Conservation (phyloP, 768 basidiomycete species). For the Xerocomellus amylosporus region DNA sequence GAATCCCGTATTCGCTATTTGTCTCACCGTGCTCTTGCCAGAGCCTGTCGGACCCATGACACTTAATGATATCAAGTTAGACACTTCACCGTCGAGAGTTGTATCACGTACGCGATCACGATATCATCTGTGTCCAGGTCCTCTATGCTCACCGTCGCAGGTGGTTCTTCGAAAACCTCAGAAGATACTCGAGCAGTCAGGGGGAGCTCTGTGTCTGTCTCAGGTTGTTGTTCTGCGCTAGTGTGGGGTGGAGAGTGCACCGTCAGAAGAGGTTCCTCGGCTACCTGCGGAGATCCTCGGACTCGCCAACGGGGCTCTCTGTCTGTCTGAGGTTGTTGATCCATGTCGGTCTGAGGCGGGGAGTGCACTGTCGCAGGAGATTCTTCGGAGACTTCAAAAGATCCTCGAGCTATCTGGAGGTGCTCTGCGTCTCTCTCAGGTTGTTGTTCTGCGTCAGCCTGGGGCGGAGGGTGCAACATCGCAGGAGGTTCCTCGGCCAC, state of each 20-base stretch:
- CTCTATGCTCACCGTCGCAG: not conserved
- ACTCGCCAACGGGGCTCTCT: too few species aligned
- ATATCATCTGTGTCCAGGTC: conserved; percentile 1
- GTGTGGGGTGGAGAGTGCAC: too few species aligned
- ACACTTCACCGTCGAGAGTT: not conserved
- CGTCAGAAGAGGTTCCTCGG: not conserved
- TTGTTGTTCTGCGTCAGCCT: not conserved
- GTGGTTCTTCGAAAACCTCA: not conserved
- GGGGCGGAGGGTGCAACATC: not conserved
- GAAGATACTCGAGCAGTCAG: not conserved
- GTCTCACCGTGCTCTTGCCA: conserved; percentile 15
- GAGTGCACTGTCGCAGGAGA: too few species aligned
- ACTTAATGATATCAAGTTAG: conserved; percentile 1
- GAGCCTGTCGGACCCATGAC: conserved; percentile 21
- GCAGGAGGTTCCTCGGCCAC: not conserved
- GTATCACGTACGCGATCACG: conserved; percentile 14
- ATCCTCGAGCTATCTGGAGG: not conserved
- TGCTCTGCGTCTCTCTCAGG: not conserved
- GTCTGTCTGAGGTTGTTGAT: not conserved
- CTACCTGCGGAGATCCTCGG: not conserved
- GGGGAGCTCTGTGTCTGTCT: too few species aligned
- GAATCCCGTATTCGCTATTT: not conserved
- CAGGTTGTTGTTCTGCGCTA: too few species aligned
- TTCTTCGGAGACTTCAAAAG: too few species aligned
- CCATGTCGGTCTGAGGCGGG: not conserved